A percentile compares a stretch with the other conserved stretches of the same genome.
Conservation (phyloP, 768 basidiomycete species). For the Chlorophyllum brunneum region DNA sequence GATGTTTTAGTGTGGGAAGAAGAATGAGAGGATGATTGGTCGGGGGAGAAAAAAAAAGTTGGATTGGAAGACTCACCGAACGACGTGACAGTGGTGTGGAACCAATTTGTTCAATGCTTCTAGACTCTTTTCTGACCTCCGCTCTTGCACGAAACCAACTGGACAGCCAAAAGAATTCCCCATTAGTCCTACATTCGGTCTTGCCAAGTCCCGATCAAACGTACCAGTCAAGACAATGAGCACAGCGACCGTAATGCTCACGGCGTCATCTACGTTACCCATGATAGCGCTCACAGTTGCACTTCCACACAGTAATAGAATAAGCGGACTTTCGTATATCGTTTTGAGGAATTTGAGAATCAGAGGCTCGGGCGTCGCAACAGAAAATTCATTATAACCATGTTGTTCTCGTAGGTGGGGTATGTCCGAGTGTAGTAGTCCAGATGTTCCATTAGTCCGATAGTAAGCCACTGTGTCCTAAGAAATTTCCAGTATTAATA, state of each 20-base stretch:
- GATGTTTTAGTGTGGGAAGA: conserved; percentile 16
- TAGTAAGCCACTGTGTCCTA: conserved; percentile 77
- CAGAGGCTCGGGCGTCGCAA: conserved; percentile 74
- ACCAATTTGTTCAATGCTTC: conserved; percentile 96
- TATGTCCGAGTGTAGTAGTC: conserved; percentile 62
- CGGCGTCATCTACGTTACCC: conserved; percentile 94
- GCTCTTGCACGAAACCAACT: conserved; percentile 96
- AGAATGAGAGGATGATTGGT: too few species aligned
- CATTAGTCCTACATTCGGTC: background rate
- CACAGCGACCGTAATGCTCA: conserved; percentile 90
- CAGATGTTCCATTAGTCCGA: conserved; percentile 56
- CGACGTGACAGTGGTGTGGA: conserved; percentile 92
- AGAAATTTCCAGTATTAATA: conserved; percentile 3
- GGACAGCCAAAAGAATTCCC: background rate
- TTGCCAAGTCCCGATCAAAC: conserved; percentile 16
- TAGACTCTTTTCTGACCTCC: conserved; percentile 89
- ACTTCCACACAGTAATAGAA: conserved; percentile 86
- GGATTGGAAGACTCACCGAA: conserved; percentile 44
- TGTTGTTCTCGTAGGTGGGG: conserved; percentile 59
- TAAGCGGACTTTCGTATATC: conserved; percentile 93
- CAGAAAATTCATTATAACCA: conserved; percentile 94
- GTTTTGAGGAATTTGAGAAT: conserved; percentile 90
- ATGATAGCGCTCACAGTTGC: conserved; percentile 85
- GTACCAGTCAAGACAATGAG: conserved; percentile 90
- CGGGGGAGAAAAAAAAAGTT: too few species aligned